Base-by-base conservation (phyloP, 331 rosid species). In the Quercus lobata region DNA sequence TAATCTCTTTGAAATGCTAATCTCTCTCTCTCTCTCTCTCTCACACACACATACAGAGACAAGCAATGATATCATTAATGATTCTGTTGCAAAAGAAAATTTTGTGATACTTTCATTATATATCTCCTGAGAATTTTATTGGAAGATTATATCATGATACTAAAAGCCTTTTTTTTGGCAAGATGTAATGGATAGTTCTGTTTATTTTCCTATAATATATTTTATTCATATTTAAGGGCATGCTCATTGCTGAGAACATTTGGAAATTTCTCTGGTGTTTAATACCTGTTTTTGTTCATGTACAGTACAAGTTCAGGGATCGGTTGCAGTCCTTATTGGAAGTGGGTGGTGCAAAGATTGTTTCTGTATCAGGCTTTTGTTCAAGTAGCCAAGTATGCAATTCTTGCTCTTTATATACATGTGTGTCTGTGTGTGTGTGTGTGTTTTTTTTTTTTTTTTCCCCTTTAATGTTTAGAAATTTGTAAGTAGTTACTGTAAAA, bases 291-390 rank as follows among this genome's bases (percentile, higher is more conserved):
- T 55, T 57, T 79, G 55, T 65, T 66, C 76, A 29, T 72, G 24
- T 79, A 78, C 93, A 91, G 93, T 91, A 92, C 77, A 89, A 86
- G 73, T 88, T 87, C 57, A 79, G 88, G 84, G 86, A 80, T 83
- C 87, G 35, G 80, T 83, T 92, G 81, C 82, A 85, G 81, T 84
- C 87, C 78, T 79, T 91, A 80, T 75, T 94, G 81, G 92, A 88
- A 84, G 89, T 87, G 63, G 83, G 90, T 78, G 97, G 97, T 76
- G 97, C 92, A 76, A 88, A 87, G 89, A 73, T 78, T 72, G 76
- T 80, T 78, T 86, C 84, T 14, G 60, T 84, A 65, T 89, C 88
- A 82, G 94, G 83, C 30, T 90, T 88, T 84, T 81, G 84, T 84
- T 74, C 84, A 19, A 82, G 83, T 77, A 90, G 85, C 79, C 93